Conservation (phyloP, 2,329 filamentous ascomycete species). For the Lasiodiplodia hormozganensis region DNA sequence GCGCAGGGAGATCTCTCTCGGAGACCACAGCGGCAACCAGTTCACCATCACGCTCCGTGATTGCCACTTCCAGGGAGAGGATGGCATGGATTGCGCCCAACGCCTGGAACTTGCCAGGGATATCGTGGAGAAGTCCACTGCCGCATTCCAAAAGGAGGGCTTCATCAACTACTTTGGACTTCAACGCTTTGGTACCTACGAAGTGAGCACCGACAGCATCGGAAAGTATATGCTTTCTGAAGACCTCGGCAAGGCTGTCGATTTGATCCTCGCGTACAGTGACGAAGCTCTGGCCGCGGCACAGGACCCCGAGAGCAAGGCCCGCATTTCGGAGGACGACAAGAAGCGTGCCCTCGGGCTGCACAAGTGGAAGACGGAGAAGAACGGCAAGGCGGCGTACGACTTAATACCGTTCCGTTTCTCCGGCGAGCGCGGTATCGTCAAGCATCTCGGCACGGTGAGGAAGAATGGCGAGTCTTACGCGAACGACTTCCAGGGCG, state of each 20-base stretch:
- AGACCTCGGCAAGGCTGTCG: slow-evolving; percentile 80
- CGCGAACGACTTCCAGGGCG: slow-evolving; percentile 76
- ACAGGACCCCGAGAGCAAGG: slow-evolving; percentile 47
- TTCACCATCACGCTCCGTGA: slow-evolving; percentile 92
- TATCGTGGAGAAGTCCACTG: slow-evolving; percentile 66
- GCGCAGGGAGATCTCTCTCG: slow-evolving; percentile 75
- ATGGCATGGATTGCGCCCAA: slow-evolving; percentile 41
- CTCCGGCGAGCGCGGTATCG: slow-evolving; percentile 77
- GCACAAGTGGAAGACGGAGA: slow-evolving; percentile 71
- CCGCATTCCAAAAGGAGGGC: slow-evolving; percentile 73
- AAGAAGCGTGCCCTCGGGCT: slow-evolving; percentile 79
- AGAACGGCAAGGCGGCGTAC: slow-evolving; percentile 66
- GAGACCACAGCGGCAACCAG: slow-evolving; percentile 86
- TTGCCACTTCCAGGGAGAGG: slow-evolving; percentile 67
- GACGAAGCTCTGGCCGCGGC: slow-evolving; percentile 65
- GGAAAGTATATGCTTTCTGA: slow-evolving; percentile 83
- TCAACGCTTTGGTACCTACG: slow-evolving; percentile 93
- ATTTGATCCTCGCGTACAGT: slow-evolving; percentile 77
- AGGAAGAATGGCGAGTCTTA: slow-evolving; percentile 47
- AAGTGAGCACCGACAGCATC: slow-evolving; percentile 82
- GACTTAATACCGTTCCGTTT: slow-evolving; percentile 79
- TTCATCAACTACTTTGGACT: slow-evolving; percentile 99
- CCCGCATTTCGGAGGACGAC: slow-evolving; percentile 75
- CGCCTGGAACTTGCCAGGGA: slow-evolving; percentile 56
- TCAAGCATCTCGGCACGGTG: slow-evolving; percentile 72